Percentiles rank a stretch among this genome's conserved stretches.
phyloP scores from a whole-genome alignment of 1,139 yeast genomes.

The Debaryomyces sp. region DNA sequence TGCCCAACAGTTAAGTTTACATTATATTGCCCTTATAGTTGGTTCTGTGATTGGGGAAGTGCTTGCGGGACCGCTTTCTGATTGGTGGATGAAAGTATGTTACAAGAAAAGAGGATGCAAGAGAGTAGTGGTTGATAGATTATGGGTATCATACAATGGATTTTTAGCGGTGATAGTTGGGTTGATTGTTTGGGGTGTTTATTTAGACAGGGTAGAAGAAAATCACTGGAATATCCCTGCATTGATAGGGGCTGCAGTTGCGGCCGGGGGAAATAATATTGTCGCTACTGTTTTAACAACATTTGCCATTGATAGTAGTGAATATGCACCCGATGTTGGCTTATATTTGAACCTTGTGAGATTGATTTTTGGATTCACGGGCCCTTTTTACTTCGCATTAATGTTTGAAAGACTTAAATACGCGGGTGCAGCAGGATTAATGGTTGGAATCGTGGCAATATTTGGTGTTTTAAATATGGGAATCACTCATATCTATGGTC shows the following conservation, averaged over 20 bases:
- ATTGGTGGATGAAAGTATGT: conserved; percentile 17
- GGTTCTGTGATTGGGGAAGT: conserved; percentile 22
- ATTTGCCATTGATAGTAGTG: conserved; percentile 17
- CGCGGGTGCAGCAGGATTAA: conserved; percentile 17
- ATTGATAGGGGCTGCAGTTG: conserved; percentile 19
- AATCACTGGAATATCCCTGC: conserved; percentile 18
- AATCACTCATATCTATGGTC: background rate
- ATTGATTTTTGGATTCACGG: conserved; percentile 20
- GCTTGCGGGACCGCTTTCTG: conserved; percentile 21
- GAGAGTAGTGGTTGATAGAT: conserved; percentile 8
- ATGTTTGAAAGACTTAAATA: conserved; percentile 17
- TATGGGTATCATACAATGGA: conserved; percentile 23
- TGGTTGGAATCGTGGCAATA: conserved; percentile 18
- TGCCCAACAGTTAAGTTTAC: conserved; percentile 23
- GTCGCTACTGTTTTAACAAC: conserved; percentile 21
- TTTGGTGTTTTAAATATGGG: conserved; percentile 6
- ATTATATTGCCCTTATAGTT: conserved; percentile 19
- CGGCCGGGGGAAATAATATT: conserved; percentile 21
- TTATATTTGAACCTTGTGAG: conserved; percentile 20
- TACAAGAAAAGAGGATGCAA: background rate
- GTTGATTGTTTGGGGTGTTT: conserved; percentile 19
- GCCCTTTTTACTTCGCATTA: conserved; percentile 22
- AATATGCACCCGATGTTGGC: conserved; percentile 17
- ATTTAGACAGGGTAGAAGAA: conserved; percentile 13
- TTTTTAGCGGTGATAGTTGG: conserved; percentile 18